Base-by-base conservation (phyloP, 140 eudicot species). In the Bidens hawaiensis region DNA sequence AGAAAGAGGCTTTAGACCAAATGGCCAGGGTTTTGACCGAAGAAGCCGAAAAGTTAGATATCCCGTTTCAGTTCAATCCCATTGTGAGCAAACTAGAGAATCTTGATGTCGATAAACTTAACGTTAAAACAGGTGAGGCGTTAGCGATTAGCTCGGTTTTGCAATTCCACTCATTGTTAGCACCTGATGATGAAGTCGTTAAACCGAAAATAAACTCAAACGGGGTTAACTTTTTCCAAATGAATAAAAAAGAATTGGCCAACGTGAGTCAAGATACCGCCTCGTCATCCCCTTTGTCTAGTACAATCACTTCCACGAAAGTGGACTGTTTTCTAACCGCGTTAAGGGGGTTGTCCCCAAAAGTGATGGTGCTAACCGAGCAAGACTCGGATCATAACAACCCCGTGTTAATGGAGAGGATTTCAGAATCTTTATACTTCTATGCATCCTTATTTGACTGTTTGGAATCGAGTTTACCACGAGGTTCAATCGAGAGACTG, bases 41-140 rank as follows among this genome's bases (percentile, higher is more conserved):
- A 60, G 98, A 91, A 63, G 98, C 98, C 4, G 96, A 87, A 57
- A 91, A 87, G 74, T 51, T 91, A 61, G 98, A 91, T 65, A 74
- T 91, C 58, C 91, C 98, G 1, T 91, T 91, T 78, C 98, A 87
- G 60, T 91, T 91, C 81, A 84, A 82, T 40, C 89, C 94, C 9
- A 64, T 91, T n/a, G 91, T 85, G 16, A 73, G 83, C 78, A 84
- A 75, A 24, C 65, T 87, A 6, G 98, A 87, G 73, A 73, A 82
- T 75, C 89, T 91, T 53, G 89, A 87, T 55, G 53, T 84, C 30
- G 98, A 87, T 33, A 87, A 74, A 26, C 33, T 87, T 38, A 81
- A 91, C 4, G 98, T 91, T 4, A 91, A 91, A 78, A 87, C 98
- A 4, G 98, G 98, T 27, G 98, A 91, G 65, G 98, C 98, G 55